phyloP scores from a whole-genome alignment of 2,329 filamentous ascomycete genomes.

The Chrysoporthe austroafricana region DNA sequence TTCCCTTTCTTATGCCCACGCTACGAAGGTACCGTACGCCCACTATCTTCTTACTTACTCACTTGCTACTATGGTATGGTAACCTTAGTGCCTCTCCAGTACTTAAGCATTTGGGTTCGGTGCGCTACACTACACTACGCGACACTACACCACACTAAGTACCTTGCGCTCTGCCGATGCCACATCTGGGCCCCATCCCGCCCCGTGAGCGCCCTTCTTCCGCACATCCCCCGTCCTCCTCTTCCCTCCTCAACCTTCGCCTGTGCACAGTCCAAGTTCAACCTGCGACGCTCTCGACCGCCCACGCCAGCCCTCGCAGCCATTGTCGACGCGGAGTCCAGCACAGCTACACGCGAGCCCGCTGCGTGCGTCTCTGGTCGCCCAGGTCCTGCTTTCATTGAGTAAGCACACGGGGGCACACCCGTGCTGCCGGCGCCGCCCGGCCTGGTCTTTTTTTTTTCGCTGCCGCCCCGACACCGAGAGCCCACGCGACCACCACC shows the following conservation, averaged over 20 bases:
- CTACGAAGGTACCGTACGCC: conserved; percentile 1
- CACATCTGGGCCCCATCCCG: conserved; percentile 6
- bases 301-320: background rate
- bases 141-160: background rate
- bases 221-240: background rate
- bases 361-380: background rate
- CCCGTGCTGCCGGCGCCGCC: background rate
- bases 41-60: background rate
- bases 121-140: background rate
- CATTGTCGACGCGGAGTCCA: background rate
- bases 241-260: conserved; percentile 6
- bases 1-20: conserved; percentile 8
- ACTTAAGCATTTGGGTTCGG: background rate
- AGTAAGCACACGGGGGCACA: background rate
- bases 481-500: background rate
- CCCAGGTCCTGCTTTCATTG: background rate
- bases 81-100: background rate
- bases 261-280: background rate
- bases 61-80: too few species aligned
- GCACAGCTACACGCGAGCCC: background rate
- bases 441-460: background rate
- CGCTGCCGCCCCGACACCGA: background rate
- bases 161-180: conserved; percentile 8
- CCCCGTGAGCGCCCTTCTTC: conserved; percentile 1
- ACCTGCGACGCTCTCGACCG: background rate